Evolutionary conservation across 1,139 yeast genomes (phyloP).

Genomic region (Debaryomycetaceae sp.): DNA sequence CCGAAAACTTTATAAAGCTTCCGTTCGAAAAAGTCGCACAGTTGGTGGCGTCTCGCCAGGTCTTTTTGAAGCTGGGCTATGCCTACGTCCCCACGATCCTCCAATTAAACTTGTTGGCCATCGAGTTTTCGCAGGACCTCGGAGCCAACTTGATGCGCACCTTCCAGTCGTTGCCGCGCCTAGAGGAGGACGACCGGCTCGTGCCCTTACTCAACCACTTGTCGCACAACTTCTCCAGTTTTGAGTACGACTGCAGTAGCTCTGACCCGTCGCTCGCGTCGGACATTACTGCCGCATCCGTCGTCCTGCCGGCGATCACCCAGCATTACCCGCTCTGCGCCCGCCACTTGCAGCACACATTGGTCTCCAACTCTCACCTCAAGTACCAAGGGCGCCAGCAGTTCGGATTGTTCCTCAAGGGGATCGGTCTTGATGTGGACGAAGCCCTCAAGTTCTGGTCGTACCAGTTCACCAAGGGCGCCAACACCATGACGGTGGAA

Average conservation of each 20-base stretch:
- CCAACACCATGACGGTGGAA: constrained; percentile 45
- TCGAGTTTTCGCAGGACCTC: constrained; percentile 54
- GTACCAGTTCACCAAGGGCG: constrained; percentile 51
- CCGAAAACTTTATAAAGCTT: constrained; percentile 63
- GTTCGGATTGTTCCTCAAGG: constrained; percentile 73
- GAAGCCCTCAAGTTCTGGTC: constrained; percentile 87
- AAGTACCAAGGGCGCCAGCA: constrained; percentile 80
- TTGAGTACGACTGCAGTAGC: constrained; percentile 35
- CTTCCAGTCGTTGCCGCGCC: constrained; percentile 67
- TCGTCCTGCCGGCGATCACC: constrained; percentile 43
- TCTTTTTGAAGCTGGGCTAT: constrained; percentile 53
- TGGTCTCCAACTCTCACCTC: constrained; percentile 58
- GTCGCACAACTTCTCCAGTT: constrained; percentile 58
- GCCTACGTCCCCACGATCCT: constrained; percentile 81
- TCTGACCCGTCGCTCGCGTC: constrained; percentile 21
- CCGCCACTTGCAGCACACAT: constrained; percentile 50
- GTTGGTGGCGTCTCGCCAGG: constrained; percentile 59
- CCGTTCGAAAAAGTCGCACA: constrained; percentile 82
- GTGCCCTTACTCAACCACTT: constrained; percentile 74
- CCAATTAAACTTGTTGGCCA: constrained; percentile 58
- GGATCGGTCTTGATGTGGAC: constrained; percentile 77
- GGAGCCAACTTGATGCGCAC: constrained; percentile 49
- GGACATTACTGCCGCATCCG: constrained; percentile 55
- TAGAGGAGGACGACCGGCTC: constrained; percentile 87
- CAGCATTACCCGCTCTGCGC: constrained; percentile 82